phyloP scores from a whole-genome alignment of 192 early-diverging fungal species.

The Mycoemilia scoparia region DNA sequence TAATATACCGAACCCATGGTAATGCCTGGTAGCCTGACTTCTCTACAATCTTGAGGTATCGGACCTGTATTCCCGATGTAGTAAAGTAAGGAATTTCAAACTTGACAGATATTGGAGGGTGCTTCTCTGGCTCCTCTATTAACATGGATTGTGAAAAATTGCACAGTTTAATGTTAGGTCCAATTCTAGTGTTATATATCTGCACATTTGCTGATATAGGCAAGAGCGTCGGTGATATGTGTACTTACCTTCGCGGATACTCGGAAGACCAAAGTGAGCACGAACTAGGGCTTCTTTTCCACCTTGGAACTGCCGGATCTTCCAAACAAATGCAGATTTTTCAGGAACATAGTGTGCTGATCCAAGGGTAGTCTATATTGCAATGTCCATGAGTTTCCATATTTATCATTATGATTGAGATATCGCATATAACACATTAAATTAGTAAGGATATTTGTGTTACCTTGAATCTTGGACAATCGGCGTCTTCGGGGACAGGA shows the following conservation, averaged over 20 bases:
- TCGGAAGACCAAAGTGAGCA: slow-evolving; percentile 70
- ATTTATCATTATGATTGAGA: slow-evolving; percentile 7
- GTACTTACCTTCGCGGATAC: slow-evolving; percentile 64
- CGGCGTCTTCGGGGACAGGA: slow-evolving; percentile 96
- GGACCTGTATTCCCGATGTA: slow-evolving; percentile 74
- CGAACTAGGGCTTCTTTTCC: slow-evolving; percentile 91
- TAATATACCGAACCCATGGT: slow-evolving; percentile 81
- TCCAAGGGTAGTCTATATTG: slow-evolving; percentile 70
- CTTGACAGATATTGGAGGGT: slow-evolving; percentile 66
- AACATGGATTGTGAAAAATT: slow-evolving; percentile 15
- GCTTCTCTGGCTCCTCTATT: slow-evolving; percentile 67
- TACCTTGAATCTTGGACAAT: slow-evolving; percentile 94
- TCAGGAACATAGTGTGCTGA: slow-evolving; percentile 87
- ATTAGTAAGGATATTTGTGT: slow-evolving; percentile 5
- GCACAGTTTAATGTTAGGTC: neutral
- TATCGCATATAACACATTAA: neutral
- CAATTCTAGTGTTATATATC: neutral
- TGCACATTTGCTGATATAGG: neutral
- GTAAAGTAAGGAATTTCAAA: slow-evolving; percentile 88
- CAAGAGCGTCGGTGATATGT: too few relatives aligned
- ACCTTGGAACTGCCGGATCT: slow-evolving; percentile 95
- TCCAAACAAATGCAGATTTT: slow-evolving; percentile 87
- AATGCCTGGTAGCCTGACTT: slow-evolving; percentile 74
- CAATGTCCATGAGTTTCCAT: too few relatives aligned
- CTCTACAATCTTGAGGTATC: slow-evolving; percentile 81